Percentiles rank a stretch among this genome's conserved stretches.
phyloP scores from a whole-genome alignment of 257 asterid genomes.

The Solanum appendiculatum region DNA sequence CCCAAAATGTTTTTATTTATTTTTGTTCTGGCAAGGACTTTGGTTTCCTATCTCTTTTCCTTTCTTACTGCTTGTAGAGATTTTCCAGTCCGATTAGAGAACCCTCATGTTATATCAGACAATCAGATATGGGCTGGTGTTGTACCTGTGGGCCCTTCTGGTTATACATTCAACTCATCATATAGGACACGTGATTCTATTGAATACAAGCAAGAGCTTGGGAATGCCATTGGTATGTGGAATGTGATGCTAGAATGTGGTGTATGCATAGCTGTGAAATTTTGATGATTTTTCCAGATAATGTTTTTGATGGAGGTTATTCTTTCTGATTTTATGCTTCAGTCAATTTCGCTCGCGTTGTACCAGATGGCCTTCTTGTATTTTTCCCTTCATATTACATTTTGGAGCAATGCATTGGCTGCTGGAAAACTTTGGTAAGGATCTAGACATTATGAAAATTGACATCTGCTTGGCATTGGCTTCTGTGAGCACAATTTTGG shows the following conservation, averaged over 20 bases:
- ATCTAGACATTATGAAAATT: background rate
- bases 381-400: slow-evolving; percentile 92
- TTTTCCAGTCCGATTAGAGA: slow-evolving; percentile 91
- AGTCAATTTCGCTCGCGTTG: slow-evolving; percentile 96
- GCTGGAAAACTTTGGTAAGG: slow-evolving; percentile 83
- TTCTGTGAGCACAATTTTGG: background rate
- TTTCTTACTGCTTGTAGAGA: slow-evolving; percentile 37
- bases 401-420: slow-evolving; percentile 75
- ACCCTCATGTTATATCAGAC: slow-evolving; percentile 94
- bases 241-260: background rate
- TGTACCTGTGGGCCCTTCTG: slow-evolving; percentile 90
- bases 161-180: slow-evolving; percentile 81
- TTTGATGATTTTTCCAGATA: background rate
- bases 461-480: background rate
- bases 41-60: slow-evolving; percentile 3
- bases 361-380: slow-evolving; percentile 95
- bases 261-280: background rate
- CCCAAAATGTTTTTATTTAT: background rate
- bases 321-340: slow-evolving; percentile 13
- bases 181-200: slow-evolving; percentile 73
- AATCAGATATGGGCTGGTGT: slow-evolving; percentile 95
- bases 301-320: slow-evolving; percentile 1
- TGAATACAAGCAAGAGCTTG: slow-evolving; percentile 93
- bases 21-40: background rate
- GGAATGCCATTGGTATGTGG: slow-evolving; percentile 92